Percentiles rank a stretch among this genome's conserved stretches.
phyloP scores from a whole-genome alignment of 2,329 filamentous ascomycete genomes.

The Sclerotinia nivalis region DNA sequence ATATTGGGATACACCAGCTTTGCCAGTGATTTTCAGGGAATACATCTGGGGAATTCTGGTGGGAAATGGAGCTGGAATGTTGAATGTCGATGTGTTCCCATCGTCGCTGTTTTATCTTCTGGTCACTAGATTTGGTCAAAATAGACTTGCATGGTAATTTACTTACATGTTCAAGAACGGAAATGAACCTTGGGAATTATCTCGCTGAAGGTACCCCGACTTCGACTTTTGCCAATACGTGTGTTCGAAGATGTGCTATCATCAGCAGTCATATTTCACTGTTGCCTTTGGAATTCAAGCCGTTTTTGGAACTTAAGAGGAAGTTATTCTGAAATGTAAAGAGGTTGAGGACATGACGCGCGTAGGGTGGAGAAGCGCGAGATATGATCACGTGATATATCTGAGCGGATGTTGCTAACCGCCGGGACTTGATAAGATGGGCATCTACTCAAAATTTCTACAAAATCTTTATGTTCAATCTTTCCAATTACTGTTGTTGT shows the following conservation, averaged over 20 bases:
- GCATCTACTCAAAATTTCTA: too few species aligned
- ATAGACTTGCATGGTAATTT: background rate
- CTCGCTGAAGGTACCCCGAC: too few species aligned
- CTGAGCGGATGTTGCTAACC: background rate
- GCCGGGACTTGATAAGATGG: too few species aligned
- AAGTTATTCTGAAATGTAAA: background rate
- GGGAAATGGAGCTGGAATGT: constrained; percentile 44
- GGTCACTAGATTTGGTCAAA: constrained; percentile 7
- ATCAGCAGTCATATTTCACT: background rate
- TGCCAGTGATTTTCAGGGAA: constrained; percentile 44
- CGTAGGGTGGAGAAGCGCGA: too few species aligned
- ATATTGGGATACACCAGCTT: constrained; percentile 48
- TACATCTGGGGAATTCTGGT: constrained; percentile 46
- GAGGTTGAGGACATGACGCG: background rate
- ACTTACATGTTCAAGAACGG: background rate
- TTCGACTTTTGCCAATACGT: background rate
- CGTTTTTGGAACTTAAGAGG: background rate
- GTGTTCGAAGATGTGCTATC: background rate
- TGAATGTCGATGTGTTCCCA: constrained; percentile 45
- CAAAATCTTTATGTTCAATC: too few species aligned
- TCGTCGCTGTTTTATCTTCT: constrained; percentile 11
- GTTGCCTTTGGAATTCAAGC: background rate
- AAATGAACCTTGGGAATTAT: background rate
- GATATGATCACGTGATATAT: background rate
- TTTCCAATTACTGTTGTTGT: background rate